A percentile compares a stretch with the other conserved stretches of the same genome.
Conservation (phyloP, 306 rosid species). For the Chamaecrista fasciculata region DNA sequence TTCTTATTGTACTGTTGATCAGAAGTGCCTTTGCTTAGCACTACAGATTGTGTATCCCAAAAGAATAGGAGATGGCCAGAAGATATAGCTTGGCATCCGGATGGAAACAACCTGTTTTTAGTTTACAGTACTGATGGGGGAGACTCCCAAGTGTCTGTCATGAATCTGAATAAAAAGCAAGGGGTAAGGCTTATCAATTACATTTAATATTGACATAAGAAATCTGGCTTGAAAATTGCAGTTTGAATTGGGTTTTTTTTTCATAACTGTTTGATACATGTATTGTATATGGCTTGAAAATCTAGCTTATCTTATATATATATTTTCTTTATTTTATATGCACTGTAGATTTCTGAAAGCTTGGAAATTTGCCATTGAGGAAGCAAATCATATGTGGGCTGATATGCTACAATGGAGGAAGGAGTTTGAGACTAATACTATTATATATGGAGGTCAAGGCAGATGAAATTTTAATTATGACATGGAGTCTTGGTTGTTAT, state of each 20-base stretch:
- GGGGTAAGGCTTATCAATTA: constrained; percentile 53
- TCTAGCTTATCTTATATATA: constrained; percentile 17
- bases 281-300: too few relatives aligned
- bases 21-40: constrained; percentile 72
- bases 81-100: constrained; percentile 91
- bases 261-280: constrained; percentile 21
- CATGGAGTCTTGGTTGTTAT: background rate
- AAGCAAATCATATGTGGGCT: constrained; percentile 96
- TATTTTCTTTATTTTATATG: background rate
- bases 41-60: constrained; percentile 62
- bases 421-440: constrained; percentile 75
- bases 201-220: constrained; percentile 22
- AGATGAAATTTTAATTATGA: background rate
- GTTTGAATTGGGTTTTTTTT: constrained; percentile 21
- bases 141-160: constrained; percentile 76
- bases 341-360: constrained; percentile 83
- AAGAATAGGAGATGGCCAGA: constrained; percentile 94
- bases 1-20: constrained; percentile 49
- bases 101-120: constrained; percentile 69
- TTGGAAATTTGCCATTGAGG: constrained; percentile 84
- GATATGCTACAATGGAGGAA: constrained; percentile 97
- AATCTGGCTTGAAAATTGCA: constrained; percentile 16
- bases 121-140: constrained; percentile 86
- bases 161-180: constrained; percentile 57
- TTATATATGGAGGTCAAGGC: constrained; percentile 69